Base-by-base conservation (phyloP, 2,329 filamentous ascomycete species). In the Clarireedia homoeocarpa region DNA sequence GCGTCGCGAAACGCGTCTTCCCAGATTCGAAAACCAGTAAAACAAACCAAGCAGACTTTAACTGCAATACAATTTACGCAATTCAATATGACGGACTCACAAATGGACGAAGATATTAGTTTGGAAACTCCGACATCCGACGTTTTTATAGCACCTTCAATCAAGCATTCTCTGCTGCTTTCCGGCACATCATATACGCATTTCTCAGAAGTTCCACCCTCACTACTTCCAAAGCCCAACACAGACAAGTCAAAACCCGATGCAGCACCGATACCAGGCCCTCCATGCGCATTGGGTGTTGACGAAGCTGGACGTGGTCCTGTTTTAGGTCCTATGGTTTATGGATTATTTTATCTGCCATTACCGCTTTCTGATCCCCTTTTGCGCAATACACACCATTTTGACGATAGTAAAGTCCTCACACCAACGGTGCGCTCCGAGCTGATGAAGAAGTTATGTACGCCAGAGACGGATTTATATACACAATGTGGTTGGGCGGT, bases 291-390 rank as follows among this genome's bases (percentile, higher is more conserved):
- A 20, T 79, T 97, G 23, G 92, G 92, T 60, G 86, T 97, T 51
- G 92, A 97, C 71, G 92, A 97, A 76, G 92, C 92, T 63, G 92
- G 92, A 47, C 84, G 92, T 67, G 92, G 92, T 1, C 92, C 92
- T 24, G 92, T 96, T n/a, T 81, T 97, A 12, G 92, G 89, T 63
- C 85, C 77, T 64, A 86, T 88, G 84, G 83, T 87, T 65, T 88
- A 88, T 74, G 81, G 78, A 61, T 75, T 85, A 65, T 86, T 85
- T 74, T 84, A 81, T 74, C 88, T 95, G 62, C 95, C 95, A 51
- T 71, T 89, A 2, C 78, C 83, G 0, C 75, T 84, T 27, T 81
- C 85, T 26, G 84, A 86, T 67, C 79, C 86, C 1, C 82, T 96
- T 27, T 84, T 97, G 23, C 86, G 89, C 51, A 73, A 82, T 38